phyloP scores from a whole-genome alignment of 768 basidiomycete species.

The Kwoniella sp. region DNA sequence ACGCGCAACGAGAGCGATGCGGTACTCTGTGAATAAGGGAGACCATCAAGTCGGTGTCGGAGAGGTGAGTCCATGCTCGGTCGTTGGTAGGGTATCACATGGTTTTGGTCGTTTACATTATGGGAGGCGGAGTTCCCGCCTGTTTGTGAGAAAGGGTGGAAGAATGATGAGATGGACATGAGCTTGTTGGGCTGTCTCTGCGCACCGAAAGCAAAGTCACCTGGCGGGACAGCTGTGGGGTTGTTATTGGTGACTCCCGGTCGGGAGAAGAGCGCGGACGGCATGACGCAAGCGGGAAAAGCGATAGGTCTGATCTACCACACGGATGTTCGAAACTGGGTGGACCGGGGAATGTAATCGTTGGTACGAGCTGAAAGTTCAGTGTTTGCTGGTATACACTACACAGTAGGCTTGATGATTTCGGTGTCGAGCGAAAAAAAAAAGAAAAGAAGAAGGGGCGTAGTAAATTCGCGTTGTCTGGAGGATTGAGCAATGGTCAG shows the following conservation, averaged over 20 bases:
- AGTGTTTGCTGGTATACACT: too few species aligned
- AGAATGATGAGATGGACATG: slow-evolving; percentile 19
- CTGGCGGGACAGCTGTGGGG: background rate
- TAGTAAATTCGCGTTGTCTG: too few species aligned
- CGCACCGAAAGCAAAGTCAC: background rate
- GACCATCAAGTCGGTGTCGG: slow-evolving; percentile 1
- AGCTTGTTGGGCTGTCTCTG: slow-evolving; percentile 10
- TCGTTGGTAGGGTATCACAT: slow-evolving; percentile 16
- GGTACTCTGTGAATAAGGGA: slow-evolving; percentile 4
- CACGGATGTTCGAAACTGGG: too few species aligned
- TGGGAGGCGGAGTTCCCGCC: background rate
- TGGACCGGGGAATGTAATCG: too few species aligned
- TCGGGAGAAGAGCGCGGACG: slow-evolving; percentile 10
- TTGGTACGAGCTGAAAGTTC: too few species aligned
- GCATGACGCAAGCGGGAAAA: slow-evolving; percentile 2
- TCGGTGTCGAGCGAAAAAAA: too few species aligned
- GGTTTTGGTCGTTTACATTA: background rate
- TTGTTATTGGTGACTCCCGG: background rate
- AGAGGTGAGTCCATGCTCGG: background rate
- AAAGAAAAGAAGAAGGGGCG: too few species aligned
- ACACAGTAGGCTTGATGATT: too few species aligned
- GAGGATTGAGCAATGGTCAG: too few species aligned
- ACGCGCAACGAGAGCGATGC: background rate
- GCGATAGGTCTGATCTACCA: too few species aligned
- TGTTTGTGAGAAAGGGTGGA: slow-evolving; percentile 4